Conservation (phyloP, 225 moss, liverwort and hornwort species). For the Bryum argenteum region DNA sequence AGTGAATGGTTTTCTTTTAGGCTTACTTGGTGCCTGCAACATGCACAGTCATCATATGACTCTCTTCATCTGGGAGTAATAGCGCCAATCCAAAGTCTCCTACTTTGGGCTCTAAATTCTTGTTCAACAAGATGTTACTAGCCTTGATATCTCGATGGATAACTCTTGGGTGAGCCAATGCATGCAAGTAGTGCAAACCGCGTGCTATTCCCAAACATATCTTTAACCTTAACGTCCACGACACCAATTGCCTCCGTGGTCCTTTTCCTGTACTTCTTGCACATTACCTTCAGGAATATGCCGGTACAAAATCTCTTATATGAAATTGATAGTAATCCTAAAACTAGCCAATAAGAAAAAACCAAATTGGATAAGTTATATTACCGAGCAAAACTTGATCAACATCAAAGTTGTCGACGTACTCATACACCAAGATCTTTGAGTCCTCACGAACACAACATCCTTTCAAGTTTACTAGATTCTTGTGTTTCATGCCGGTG, state of each 20-base stretch:
- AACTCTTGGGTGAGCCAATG: slow-evolving; percentile 31
- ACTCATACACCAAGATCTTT: slow-evolving; percentile 51
- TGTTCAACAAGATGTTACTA: slow-evolving; percentile 30
- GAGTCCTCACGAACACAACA: slow-evolving; percentile 35
- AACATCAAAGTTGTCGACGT: slow-evolving; percentile 42
- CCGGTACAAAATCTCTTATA: no score
- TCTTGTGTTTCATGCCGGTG: slow-evolving; percentile 44
- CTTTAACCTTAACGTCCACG: slow-evolving; percentile 30
- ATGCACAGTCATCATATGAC: slow-evolving; percentile 29
- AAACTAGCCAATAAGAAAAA: no score
- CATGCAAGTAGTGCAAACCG: slow-evolving; percentile 35
- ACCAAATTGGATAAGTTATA: no score
- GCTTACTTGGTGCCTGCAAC: slow-evolving; percentile 22
- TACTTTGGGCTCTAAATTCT: slow-evolving; percentile 39
- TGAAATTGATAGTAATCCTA: no score
- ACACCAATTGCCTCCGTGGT: background rate
- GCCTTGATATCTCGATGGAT: slow-evolving; percentile 37
- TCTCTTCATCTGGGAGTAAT: slow-evolving; percentile 33
- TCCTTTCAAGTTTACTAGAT: slow-evolving; percentile 42
- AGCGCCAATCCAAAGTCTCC: slow-evolving; percentile 58
- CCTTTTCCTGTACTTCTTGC: slow-evolving; percentile 3
- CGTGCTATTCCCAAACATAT: slow-evolving; percentile 31
- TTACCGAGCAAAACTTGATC: slow-evolving; percentile 36
- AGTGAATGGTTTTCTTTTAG: no score
- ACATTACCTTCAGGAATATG: no score